A percentile compares a stretch with the other conserved stretches of the same genome.
Conservation (phyloP, 176 grass and related monocot species). For the Musa schizocarpa region DNA sequence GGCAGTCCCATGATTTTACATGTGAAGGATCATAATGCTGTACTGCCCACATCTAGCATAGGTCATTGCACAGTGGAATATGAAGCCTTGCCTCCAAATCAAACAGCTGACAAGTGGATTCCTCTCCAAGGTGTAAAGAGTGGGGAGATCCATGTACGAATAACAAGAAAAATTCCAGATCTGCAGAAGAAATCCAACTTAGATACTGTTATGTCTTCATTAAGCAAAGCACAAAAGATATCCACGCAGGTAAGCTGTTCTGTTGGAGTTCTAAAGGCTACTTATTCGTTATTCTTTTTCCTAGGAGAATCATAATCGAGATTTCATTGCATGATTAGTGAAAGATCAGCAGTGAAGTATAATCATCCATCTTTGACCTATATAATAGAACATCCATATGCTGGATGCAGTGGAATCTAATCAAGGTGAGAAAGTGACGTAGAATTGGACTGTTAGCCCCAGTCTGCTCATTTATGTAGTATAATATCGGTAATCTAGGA, state of each 20-base stretch:
- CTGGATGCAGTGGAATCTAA: too few relatives aligned
- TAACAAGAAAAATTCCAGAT: conserved; percentile 32
- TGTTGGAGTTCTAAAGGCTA: not conserved
- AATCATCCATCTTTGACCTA: not conserved
- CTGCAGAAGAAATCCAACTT: conserved; percentile 30
- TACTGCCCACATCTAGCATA: conserved; percentile 73
- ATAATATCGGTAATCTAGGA: too few relatives aligned
- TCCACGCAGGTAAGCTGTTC: conserved; percentile 34
- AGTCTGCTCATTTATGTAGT: too few relatives aligned
- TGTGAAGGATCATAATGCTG: conserved; percentile 77
- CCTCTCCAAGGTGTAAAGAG: conserved; percentile 69
- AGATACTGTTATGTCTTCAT: conserved; percentile 17
- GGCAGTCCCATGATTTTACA: conserved; percentile 57
- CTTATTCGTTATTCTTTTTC: not conserved
- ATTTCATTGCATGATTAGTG: not conserved
- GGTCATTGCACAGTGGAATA: conserved; percentile 76
- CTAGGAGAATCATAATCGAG: not conserved
- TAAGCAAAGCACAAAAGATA: conserved; percentile 46
- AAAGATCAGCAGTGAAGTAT: not conserved
- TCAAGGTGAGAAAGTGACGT: too few relatives aligned
- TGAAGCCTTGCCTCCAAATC: conserved; percentile 54
- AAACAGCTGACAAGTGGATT: conserved; percentile 67
- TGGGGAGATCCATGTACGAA: conserved; percentile 63
- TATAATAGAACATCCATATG: too few relatives aligned
- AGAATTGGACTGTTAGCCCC: too few relatives aligned